These are phyloP conservation scores for Cordyceps militaris DNA, from an alignment of 2,329 filamentous ascomycete species.

Conservation along the genomic window DNA sequence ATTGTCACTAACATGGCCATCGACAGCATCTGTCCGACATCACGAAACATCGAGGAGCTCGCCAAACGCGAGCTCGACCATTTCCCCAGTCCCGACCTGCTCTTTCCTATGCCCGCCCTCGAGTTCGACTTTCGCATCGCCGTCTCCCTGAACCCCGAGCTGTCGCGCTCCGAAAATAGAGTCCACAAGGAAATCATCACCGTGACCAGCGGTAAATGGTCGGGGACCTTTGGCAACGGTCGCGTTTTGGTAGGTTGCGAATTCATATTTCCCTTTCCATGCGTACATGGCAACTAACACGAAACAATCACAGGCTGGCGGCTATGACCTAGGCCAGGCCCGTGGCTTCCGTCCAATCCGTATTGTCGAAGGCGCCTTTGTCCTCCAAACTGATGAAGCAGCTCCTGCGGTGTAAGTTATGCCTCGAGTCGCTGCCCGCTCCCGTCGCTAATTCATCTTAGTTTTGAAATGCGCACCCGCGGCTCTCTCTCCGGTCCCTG, in stretches of 20 bases:
- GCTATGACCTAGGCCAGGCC: constrained; percentile 36
- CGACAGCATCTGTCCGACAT: constrained; percentile 8
- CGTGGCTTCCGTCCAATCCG: constrained; percentile 34
- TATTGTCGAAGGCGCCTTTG: constrained; percentile 42
- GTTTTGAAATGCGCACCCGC: constrained; percentile 38
- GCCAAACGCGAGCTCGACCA: constrained; percentile 32
- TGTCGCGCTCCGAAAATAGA: constrained; percentile 36
- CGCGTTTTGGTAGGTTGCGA: constrained; percentile 34
- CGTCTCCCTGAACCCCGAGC: constrained; percentile 36
- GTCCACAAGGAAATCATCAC: constrained; percentile 43
- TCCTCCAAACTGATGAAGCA: constrained; percentile 41
- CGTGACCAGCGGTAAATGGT: constrained; percentile 40
- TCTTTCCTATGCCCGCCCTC: constrained; percentile 39
- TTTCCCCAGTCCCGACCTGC: constrained; percentile 35
- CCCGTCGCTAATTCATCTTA: constrained; percentile 12
- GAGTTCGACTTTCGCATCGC: constrained; percentile 45
- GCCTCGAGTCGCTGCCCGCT: neutral
- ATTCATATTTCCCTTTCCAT: neutral
- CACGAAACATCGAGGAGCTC: constrained; percentile 31
- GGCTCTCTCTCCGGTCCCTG: constrained; percentile 42
- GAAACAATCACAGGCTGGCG: constrained; percentile 27
- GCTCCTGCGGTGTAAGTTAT: constrained; percentile 36
- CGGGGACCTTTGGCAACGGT: constrained; percentile 42
- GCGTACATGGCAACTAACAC: neutral
- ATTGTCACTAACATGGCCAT: neutral